A percentile compares a stretch with the other conserved stretches of the same genome.
These are phyloP conservation scores for Elymus sibiricus DNA, from an alignment of 176 grass and related monocot genomes.

Conservation along the genomic window DNA sequence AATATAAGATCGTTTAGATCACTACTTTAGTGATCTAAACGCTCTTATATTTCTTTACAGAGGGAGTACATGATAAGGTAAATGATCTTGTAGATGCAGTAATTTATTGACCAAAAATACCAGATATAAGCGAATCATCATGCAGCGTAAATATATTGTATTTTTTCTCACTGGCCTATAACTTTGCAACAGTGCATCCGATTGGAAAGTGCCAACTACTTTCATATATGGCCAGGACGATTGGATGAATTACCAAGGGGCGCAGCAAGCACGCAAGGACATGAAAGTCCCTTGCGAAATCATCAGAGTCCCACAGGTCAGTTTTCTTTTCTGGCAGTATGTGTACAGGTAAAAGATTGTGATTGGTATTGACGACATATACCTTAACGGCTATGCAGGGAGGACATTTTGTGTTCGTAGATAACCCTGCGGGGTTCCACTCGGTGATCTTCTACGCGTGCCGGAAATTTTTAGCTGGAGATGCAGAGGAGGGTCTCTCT, in stretches of 20 bases:
- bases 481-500: conserved; percentile 42
- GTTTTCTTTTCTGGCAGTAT: background rate
- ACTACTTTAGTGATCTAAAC: too few species aligned
- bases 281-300: conserved; percentile 99
- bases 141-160: background rate
- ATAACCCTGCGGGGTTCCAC: conserved; percentile 86
- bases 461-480: conserved; percentile 58
- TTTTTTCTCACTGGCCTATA: background rate
- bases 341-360: background rate
- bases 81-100: background rate
- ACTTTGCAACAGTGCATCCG: conserved; percentile 61
- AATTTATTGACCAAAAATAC: background rate
- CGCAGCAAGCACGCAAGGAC: conserved; percentile 72
- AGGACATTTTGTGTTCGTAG: conserved; percentile 97
- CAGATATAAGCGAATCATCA: background rate
- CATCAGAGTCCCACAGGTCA: conserved; percentile 84
- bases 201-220: conserved; percentile 94
- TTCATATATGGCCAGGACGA: conserved; percentile 94
- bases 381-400: conserved; percentile 38
- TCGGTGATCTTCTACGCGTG: conserved; percentile 66
- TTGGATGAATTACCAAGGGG: conserved; percentile 95
- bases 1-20: too few species aligned
- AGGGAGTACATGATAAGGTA: background rate
- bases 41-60: too few species aligned
- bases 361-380: background rate